These are phyloP conservation scores for Pythium biforme DNA, from an alignment of 352 stramenopile genomes.

Conservation along the genomic window DNA sequence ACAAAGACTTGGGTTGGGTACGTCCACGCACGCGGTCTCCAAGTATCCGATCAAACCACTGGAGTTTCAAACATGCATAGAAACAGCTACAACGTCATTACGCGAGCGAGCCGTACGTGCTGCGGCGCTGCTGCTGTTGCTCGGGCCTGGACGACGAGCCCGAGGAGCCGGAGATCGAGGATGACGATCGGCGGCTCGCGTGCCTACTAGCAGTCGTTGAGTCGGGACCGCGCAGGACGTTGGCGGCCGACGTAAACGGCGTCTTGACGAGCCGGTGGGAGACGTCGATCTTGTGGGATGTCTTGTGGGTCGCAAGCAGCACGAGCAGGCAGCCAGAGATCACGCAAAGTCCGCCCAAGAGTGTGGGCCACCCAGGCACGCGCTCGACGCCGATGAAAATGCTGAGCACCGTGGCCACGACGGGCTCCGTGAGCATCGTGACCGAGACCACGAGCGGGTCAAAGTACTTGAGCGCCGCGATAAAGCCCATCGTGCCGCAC, in stretches of 20 bases:
- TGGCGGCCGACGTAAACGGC: slow-evolving; percentile 13
- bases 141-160: not conserved
- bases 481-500: slow-evolving; percentile 54
- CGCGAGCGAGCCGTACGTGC: slow-evolving; percentile 14
- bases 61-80: too few species aligned
- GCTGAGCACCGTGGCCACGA: slow-evolving; percentile 46
- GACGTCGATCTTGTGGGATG: slow-evolving; percentile 37
- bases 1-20: too few species aligned
- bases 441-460: slow-evolving; percentile 58
- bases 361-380: slow-evolving; percentile 35
- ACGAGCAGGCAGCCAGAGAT: slow-evolving; percentile 46
- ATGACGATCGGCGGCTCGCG: not conserved
- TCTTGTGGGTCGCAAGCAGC: slow-evolving; percentile 36
- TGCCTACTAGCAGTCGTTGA: too few species aligned
- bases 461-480: slow-evolving; percentile 57
- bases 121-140: not conserved
- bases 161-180: not conserved
- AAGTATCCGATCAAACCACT: too few species aligned
- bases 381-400: slow-evolving; percentile 41
- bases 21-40: too few species aligned
- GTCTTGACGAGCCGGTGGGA: slow-evolving; percentile 35
- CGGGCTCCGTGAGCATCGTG: slow-evolving; percentile 51
- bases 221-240: slow-evolving; percentile 1
- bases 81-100: too few species aligned
- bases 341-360: slow-evolving; percentile 40